These are phyloP conservation scores for Fusarium nodosum DNA, from an alignment of 2,329 filamentous ascomycete species.

Conservation along the genomic window DNA sequence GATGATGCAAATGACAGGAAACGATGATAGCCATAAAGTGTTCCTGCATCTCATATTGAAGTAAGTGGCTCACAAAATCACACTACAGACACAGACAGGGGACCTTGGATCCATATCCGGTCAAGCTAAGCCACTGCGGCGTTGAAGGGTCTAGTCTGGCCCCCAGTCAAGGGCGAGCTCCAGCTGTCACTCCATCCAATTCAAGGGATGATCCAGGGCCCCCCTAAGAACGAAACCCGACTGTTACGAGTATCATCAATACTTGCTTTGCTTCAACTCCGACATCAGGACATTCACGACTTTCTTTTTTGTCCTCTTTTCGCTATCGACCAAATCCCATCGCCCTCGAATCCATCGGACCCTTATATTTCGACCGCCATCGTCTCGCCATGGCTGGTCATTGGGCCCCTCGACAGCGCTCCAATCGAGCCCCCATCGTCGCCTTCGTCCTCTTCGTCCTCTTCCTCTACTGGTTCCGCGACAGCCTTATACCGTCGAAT, in stretches of 20 bases:
- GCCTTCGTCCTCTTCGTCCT: slow-evolving; percentile 46
- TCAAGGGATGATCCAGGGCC: slow-evolving; percentile 40
- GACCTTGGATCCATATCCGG: slow-evolving; percentile 25
- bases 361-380: slow-evolving; percentile 26
- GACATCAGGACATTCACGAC: slow-evolving; percentile 10
- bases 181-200: slow-evolving; percentile 32
- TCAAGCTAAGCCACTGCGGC: slow-evolving; percentile 44
- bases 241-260: slow-evolving; percentile 31
- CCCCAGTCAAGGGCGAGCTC: slow-evolving; percentile 28
- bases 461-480: slow-evolving; percentile 48
- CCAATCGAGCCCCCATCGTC: slow-evolving; percentile 49
- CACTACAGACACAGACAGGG: slow-evolving; percentile 28
- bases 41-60: slow-evolving; percentile 19
- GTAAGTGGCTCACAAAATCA: slow-evolving; percentile 11
- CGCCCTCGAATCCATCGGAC: neutral
- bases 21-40: neutral
- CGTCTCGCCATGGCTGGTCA: slow-evolving; percentile 41
- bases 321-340: neutral
- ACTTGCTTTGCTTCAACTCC: slow-evolving; percentile 41
- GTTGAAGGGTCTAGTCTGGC: slow-evolving; percentile 31
- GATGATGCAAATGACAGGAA: slow-evolving; percentile 6
- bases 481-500: slow-evolving; percentile 41
- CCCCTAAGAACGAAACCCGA: slow-evolving; percentile 35
- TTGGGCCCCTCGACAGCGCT: slow-evolving; percentile 48
- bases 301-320: slow-evolving; percentile 27